Base-by-base conservation (phyloP, 148 eudicot species). In the Rheum nobile region DNA sequence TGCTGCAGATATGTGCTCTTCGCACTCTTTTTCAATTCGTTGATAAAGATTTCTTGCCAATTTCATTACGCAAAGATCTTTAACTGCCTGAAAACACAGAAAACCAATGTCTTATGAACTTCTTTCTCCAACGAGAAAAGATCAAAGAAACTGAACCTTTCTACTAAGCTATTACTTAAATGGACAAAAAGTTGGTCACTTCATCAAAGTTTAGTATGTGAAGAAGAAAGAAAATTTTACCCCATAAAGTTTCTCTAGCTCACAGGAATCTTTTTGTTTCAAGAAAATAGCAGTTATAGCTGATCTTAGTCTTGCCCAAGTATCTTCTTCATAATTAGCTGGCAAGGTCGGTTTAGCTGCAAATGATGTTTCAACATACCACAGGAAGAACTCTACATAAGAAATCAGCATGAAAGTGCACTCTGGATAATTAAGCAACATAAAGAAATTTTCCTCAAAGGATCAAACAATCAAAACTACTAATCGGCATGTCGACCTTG, bases 21-120 rank as follows among this genome's bases (percentile, higher is more conserved):
- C 98, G 79, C 96, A 90, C 82, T 88, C 96, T 74, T 85, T 91
- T 79, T 88, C 96, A 63, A 95, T 95, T 72, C 89, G 83, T 63
- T 88, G 90, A 84, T 95, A 95, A 31, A 95, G 97, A 81, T 82
- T 90, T 80, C 90, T 93, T 46, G 90, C 97, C 98, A 95, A 85
- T 77, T 95, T 95, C 85, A 88, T 91, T 71, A 88, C 84, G 82
- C 96, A 91, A 75, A 95, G 92, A 82, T 91, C 93, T 81, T 88
- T 88, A 70, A 95, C 97, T 78, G 96, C 98, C 98, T 95, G 80
- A 39, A 74, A 78, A 54, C 37, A 63, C 1, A 76, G 47, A 59
- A n/a, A 31, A 65, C 39, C 14, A 28, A 65, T 65, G 70, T 6
- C 70, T 31, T 65, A 14, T 32, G 21, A 10, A 65, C 41, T 65